A percentile compares a stretch with the other conserved stretches of the same genome.
phyloP scores from a whole-genome alignment of 345 rosid genomes.

The Populus ilicifolia region DNA sequence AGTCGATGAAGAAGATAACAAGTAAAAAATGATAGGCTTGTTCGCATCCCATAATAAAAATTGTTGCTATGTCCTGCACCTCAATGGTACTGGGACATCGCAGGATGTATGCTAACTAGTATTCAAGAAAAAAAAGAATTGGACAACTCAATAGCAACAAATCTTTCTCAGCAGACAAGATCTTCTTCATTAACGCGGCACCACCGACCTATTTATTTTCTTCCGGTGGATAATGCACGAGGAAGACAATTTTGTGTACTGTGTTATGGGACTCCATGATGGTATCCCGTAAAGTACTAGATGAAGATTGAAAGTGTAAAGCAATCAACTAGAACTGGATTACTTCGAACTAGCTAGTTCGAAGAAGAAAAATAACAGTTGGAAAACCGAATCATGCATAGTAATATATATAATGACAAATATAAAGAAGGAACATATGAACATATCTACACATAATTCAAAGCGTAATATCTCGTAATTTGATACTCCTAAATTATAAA shows the following conservation, averaged over 20 bases:
- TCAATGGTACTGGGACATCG: background rate
- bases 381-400: background rate
- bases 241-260: conserved; percentile 13
- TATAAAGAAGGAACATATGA: background rate
- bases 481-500: conserved; percentile 8
- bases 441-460: background rate
- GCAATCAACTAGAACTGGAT: background rate
- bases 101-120: background rate
- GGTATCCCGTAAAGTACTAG: background rate
- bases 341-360: background rate
- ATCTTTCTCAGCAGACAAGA: conserved; percentile 14
- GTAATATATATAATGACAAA: conserved; percentile 5
- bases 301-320: background rate
- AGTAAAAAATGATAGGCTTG: background rate
- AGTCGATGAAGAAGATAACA: background rate
- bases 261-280: background rate
- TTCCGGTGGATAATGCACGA: conserved; percentile 27
- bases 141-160: conserved; percentile 14
- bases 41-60: background rate
- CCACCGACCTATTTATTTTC: conserved; percentile 26
- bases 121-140: background rate
- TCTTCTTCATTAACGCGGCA: conserved; percentile 15
- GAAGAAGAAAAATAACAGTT: background rate
- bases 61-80: background rate
- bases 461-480: background rate